These are phyloP conservation scores for Aspergillaceae sp. DNA, from an alignment of 2,329 filamentous ascomycete genomes.

Conservation along the genomic window DNA sequence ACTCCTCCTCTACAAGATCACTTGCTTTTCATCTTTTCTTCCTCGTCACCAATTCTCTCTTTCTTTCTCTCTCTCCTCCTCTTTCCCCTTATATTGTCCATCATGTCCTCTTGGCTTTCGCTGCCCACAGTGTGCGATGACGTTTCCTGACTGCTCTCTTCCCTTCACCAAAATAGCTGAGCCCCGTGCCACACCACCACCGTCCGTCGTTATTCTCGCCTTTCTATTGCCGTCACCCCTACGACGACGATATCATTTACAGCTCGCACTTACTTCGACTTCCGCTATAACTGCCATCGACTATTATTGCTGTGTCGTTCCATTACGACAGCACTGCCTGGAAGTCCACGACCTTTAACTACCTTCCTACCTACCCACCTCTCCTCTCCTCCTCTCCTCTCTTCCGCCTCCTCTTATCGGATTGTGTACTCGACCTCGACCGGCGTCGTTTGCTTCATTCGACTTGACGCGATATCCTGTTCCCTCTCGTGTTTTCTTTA, in stretches of 20 bases:
- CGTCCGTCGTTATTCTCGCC: too few relatives aligned
- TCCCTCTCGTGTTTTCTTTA: neutral
- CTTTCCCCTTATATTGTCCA: neutral
- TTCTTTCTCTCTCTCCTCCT: conserved; percentile 1
- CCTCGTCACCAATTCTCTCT: neutral
- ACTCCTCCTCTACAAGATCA: neutral
- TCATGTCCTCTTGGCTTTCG: neutral
- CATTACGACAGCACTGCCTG: neutral
- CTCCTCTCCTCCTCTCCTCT: too few relatives aligned
- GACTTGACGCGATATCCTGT: neutral
- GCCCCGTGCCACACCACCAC: too few relatives aligned
- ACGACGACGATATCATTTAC: too few relatives aligned
- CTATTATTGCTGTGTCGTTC: neutral
- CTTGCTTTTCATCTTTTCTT: neutral
- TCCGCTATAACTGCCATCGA: neutral
- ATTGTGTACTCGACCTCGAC: neutral
- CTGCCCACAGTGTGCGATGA: neutral
- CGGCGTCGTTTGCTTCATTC: neutral
- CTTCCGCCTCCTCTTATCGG: neutral
- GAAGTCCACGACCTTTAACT: neutral
- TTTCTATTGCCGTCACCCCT: too few relatives aligned
- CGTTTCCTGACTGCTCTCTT: neutral
- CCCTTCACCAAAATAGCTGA: neutral
- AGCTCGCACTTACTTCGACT: neutral
- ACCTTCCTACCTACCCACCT: neutral